Conservation (phyloP, 345 rosid species). For the Hypericum androsaemum region DNA sequence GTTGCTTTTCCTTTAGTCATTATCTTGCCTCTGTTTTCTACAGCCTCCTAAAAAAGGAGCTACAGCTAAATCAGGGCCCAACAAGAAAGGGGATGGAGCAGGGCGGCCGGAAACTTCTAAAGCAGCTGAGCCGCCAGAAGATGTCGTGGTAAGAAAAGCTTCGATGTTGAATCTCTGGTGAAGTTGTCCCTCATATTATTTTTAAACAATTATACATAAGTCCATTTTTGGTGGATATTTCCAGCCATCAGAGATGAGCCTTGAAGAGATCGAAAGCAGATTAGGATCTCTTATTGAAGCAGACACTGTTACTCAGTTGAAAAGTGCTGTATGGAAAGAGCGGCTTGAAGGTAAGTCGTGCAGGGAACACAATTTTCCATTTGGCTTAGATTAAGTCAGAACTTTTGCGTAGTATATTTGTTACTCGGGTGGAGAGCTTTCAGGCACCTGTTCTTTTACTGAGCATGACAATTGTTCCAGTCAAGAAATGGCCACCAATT, state of each 20-base stretch:
- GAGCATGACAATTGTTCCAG: too few species aligned
- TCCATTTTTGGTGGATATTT: conserved; percentile 19
- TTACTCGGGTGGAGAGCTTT: too few species aligned
- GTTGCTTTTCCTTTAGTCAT: neutral
- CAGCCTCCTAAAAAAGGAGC: conserved; percentile 63
- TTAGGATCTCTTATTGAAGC: conserved; percentile 60
- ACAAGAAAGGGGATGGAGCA: conserved; percentile 68
- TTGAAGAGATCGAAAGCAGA: conserved; percentile 95
- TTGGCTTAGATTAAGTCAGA: too few species aligned
- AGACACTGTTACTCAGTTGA: conserved; percentile 64
- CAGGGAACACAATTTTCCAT: too few species aligned
- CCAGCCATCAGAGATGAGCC: conserved; percentile 94
- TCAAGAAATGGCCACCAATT: too few species aligned
- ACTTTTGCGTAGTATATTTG: too few species aligned
- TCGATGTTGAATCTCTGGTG: neutral
- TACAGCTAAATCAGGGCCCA: conserved; percentile 46
- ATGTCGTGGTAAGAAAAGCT: conserved; percentile 53
- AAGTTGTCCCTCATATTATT: conserved; percentile 1
- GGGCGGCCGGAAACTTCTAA: conserved; percentile 54
- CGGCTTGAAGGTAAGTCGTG: conserved; percentile 82
- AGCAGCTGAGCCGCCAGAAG: conserved; percentile 62
- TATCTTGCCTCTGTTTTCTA: neutral
- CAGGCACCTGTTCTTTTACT: too few species aligned
- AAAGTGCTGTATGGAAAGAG: conserved; percentile 95
- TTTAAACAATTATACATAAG: neutral